Base-by-base conservation (phyloP, 1,284 basidiomycete species). In the Cystobasidium pallidum region DNA sequence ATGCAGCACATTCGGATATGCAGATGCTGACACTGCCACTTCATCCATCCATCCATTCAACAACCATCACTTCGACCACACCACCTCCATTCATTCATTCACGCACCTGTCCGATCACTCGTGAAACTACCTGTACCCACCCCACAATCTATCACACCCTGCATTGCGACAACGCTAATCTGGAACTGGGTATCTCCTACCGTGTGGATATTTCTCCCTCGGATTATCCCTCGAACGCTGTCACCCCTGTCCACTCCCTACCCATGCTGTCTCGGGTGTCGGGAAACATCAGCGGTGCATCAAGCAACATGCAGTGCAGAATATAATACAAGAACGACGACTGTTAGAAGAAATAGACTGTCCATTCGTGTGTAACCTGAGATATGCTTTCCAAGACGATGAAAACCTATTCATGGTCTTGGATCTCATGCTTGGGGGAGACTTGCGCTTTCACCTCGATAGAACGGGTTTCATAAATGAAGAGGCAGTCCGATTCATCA, bases 391-490 rank as follows among this genome's bases (percentile, higher is more conserved):
- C 81, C 94, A 98, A 81, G 94, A 98, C 79, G 94, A 98, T 79
- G 91, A 94, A 79, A 97, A 96, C 80, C 93, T 94, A 79, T 98
- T 97, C 85, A 97, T 97, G 83, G 94, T 97, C 10, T 84, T 97
- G 70, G 94, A 98, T 81, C 85, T 97, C 59, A 97, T 98, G 94
- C 84, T 97, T 1, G 94, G 94, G 28, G 94, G 94, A 10, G 94
- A 97, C 82, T 82, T 98, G 77, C 85, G 94, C 76, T 97, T 97
- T 80, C 94, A 98, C 80, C 83, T 96, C 51, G 93, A 96, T 79
- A 86, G 92, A 39, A 86, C 86, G 65, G 89, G 88, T 2, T 84
- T 84, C 47, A 86, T 97, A 77, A 83, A 85, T n/a, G 94, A 98
- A 80, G 84, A 89, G 0, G 84, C 87, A 7, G 92, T 98, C 11